Percentiles rank a stretch among this genome's conserved stretches.
Evolutionary conservation across 495 filamentous ascomycete species (phyloP).

Genomic region (Neurospora pannonica): DNA sequence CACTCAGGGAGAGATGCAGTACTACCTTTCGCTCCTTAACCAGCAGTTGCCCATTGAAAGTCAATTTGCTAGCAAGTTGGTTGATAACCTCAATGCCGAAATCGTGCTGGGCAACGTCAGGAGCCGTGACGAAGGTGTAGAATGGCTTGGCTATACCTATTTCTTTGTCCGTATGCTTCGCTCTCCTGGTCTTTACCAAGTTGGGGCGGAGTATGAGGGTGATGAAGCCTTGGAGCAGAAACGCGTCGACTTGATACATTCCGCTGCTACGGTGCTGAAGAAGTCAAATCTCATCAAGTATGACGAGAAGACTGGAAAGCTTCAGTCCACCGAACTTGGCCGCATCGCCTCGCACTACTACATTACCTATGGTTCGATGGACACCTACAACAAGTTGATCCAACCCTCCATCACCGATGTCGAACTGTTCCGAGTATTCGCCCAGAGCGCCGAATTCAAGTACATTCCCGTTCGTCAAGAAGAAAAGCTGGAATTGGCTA

Average conservation of each 20-base stretch:
- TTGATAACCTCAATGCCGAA: constrained; percentile 96
- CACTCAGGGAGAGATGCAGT: constrained; percentile 86
- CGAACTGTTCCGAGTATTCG: constrained; percentile 95
- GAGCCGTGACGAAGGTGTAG: constrained; percentile 86
- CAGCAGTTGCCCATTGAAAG: constrained; percentile 97
- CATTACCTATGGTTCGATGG: constrained; percentile 92
- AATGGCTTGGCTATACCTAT: constrained; percentile 98
- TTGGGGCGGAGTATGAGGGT: constrained; percentile 89
- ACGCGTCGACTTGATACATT: constrained; percentile 91
- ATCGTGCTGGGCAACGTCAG: constrained; percentile 93
- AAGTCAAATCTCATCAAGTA: constrained; percentile 86
- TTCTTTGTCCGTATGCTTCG: constrained; percentile 96
- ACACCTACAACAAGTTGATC: constrained; percentile 90
- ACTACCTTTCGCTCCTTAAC: constrained; percentile 92
- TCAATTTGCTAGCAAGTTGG: constrained; percentile 85
- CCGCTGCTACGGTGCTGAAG: constrained; percentile 80
- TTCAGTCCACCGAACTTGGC: constrained; percentile 89
- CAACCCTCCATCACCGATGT: constrained; percentile 86
- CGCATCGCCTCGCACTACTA: constrained; percentile 97
- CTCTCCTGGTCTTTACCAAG: constrained; percentile 90
- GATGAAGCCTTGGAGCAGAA: constrained; percentile 91
- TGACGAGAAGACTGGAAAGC: constrained; percentile 81
- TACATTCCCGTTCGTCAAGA: constrained; percentile 97
- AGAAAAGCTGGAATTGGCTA: constrained; percentile 92
- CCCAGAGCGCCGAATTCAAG: constrained; percentile 96